phyloP scores from a whole-genome alignment of 2,329 filamentous ascomycete species.

The Fusarium redolens region DNA sequence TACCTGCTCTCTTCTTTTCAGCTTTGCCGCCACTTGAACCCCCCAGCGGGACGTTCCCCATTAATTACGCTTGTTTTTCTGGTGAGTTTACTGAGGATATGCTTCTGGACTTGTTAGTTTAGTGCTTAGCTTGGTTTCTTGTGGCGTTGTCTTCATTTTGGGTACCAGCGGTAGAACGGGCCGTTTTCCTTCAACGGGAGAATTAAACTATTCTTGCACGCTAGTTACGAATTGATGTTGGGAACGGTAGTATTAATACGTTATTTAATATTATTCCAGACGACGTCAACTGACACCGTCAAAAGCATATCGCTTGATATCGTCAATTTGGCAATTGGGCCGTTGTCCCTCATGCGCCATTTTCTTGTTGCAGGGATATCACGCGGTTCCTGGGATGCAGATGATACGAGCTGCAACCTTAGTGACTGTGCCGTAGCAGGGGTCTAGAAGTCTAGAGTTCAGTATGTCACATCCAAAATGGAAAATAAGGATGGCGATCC shows the following conservation, averaged over 20 bases:
- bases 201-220: background rate
- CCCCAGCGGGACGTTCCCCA: background rate
- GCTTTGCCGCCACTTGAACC: background rate
- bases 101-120: background rate
- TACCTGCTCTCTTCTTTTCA: background rate
- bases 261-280: no score
- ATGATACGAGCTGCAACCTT: background rate
- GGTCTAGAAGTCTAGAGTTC: background rate
- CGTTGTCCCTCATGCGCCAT: constrained; percentile 1
- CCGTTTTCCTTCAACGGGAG: background rate
- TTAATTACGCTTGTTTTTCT: background rate
- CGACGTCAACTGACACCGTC: background rate
- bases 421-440: background rate
- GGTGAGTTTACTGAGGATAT: background rate
- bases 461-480: background rate
- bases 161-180: background rate
- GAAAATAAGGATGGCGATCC: background rate
- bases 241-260: background rate
- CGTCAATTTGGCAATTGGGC: background rate
- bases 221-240: background rate
- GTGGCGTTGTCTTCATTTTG: background rate
- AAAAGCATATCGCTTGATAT: background rate
- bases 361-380: background rate
- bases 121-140: background rate
- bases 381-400: background rate